Evolutionary conservation across 257 asterid species (phyloP).

Genomic region (Plantago ovata): DNA sequence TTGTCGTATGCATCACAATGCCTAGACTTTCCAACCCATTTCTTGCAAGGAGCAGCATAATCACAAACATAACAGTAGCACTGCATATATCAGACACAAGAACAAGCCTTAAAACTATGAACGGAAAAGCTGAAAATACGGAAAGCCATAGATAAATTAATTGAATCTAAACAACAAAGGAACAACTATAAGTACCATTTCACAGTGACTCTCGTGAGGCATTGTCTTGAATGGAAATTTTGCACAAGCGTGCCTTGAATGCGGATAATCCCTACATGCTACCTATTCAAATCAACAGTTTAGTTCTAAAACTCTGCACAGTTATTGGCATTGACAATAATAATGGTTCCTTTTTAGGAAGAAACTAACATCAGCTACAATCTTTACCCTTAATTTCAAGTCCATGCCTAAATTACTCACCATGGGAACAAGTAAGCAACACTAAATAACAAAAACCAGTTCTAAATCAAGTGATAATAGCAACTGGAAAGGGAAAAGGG

Average conservation of each 20-base stretch:
- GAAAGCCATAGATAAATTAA: not conserved
- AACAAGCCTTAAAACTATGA: not conserved
- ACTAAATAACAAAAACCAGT: no score
- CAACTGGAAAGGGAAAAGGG: no score
- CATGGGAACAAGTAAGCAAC: no score
- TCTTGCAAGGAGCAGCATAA: slow-evolving; percentile 4
- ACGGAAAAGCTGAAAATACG: no score
- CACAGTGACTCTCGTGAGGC: slow-evolving; percentile 31
- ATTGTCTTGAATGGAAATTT: slow-evolving; percentile 33
- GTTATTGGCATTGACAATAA: no score
- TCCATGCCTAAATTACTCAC: no score
- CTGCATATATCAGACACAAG: not conserved
- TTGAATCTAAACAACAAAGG: not conserved
- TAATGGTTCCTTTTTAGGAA: no score
- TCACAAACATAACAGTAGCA: slow-evolving; percentile 13
- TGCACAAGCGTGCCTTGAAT: slow-evolving; percentile 41
- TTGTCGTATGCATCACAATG: slow-evolving; percentile 1
- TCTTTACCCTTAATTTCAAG: no score
- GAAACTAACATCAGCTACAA: no score
- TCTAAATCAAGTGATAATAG: no score
- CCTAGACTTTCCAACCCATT: slow-evolving; percentile 6
- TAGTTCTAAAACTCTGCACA: no score
- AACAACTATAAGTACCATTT: slow-evolving; percentile 10
- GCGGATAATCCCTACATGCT: slow-evolving; percentile 49
- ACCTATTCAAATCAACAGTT: not conserved